phyloP scores from a whole-genome alignment of 2,329 filamentous ascomycete species.

The Colletotrichum sp. region DNA sequence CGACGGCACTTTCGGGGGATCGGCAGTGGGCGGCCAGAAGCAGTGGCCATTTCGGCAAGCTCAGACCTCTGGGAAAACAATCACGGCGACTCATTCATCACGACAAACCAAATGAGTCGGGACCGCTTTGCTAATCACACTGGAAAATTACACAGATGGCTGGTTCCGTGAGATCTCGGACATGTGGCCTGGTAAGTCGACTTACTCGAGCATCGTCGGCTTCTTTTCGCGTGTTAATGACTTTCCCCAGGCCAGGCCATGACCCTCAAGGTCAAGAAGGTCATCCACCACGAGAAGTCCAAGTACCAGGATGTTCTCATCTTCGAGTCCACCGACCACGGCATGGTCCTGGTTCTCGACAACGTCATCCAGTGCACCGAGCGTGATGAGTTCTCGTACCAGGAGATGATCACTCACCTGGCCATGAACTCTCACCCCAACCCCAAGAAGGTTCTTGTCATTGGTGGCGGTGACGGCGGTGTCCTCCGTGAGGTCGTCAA shows the following conservation, averaged over 20 bases:
- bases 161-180: conserved; percentile 99
- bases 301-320: conserved; percentile 99
- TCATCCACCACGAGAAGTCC: conserved; percentile 99
- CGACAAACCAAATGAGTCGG: not conserved
- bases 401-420: conserved; percentile 99
- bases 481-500: conserved; percentile 99
- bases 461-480: conserved; percentile 96
- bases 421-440: conserved; percentile 98
- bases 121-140: not conserved
- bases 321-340: conserved; percentile 97
- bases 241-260: conserved; percentile 84
- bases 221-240: not conserved
- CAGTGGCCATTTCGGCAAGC: not conserved
- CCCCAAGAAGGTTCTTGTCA: conserved; percentile 98
- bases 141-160: conserved; percentile 71
- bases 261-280: conserved; percentile 97
- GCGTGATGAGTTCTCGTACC: conserved; percentile 98
- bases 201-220: not conserved
- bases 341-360: conserved; percentile 94
- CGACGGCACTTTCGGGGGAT: not conserved
- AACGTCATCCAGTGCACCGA: conserved; percentile 99
- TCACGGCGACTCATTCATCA: not conserved
- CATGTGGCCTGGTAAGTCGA: conserved; percentile 84
- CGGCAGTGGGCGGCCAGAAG: not conserved
- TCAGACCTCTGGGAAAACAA: not conserved